Evolutionary conservation across 75 land plant species (phyloP).

Genomic region (Sequoiadendron giganteum): DNA sequence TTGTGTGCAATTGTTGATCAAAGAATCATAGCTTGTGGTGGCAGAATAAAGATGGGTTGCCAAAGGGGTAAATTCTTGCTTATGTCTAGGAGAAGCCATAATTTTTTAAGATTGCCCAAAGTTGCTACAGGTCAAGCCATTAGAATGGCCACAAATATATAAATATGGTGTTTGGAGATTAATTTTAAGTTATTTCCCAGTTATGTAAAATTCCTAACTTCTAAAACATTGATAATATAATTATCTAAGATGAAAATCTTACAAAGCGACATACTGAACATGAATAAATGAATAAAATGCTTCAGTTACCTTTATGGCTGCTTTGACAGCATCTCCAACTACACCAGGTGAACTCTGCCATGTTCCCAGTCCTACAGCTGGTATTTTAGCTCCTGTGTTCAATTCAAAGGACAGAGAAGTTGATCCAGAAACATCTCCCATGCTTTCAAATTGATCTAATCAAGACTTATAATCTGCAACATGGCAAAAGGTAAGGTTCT

Average conservation of each 20-base stretch:
- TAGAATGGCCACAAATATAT: neutral
- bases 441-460: neutral
- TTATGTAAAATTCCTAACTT: neutral
- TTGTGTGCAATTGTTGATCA: no score
- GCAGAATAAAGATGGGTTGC: no score
- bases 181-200: neutral
- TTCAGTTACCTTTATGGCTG: constrained; percentile 40
- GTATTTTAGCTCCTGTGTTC: constrained; percentile 51
- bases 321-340: constrained; percentile 43
- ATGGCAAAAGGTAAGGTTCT: neutral
- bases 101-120: neutral
- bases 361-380: constrained; percentile 57
- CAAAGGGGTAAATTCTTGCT: no score
- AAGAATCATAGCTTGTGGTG: no score
- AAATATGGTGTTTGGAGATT: neutral
- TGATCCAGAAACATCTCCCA: neutral
- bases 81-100: no score
- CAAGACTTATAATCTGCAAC: neutral
- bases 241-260: neutral
- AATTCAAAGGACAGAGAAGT: constrained; percentile 27
- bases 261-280: neutral
- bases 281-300: neutral
- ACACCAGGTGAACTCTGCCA: constrained; percentile 45
- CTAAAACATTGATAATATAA: neutral
- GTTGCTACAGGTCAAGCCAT: neutral